Base-by-base conservation (phyloP, 2,329 filamentous ascomycete species). In the Neonectria hederae region DNA sequence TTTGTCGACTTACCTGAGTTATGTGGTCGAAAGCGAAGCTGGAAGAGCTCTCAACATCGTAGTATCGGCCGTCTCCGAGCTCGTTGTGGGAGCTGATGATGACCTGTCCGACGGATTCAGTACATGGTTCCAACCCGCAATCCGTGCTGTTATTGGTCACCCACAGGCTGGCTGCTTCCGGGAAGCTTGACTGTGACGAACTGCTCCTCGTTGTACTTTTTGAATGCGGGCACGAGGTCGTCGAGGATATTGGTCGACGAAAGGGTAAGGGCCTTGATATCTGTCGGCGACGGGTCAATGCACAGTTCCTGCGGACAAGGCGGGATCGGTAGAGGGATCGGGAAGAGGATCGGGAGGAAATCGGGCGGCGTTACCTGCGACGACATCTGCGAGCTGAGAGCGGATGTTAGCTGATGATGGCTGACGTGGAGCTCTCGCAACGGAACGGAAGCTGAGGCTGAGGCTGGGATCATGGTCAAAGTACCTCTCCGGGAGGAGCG, bases 121-220 rank as follows among this genome's bases (percentile, higher is more conserved):
- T 40, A 46, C n/a, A 45, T 5, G 13, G 17, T 9, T 9, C 10
- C 42, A 40, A 35, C 35, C 28, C n/a, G 19, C 45, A 9, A 19
- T n/a, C 19, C 19, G 17, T 14, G 5, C 14, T 40, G 21, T 51
- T 56, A 28, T 19, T 57, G 35, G 19, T 55, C 32, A 72, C 78
- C 52, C 61, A 83, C 81, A 59, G 76, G 74, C 78, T 93, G 89
- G 79, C 89, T 95, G 76, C 92, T 89, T 30, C 94, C 94, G 0
- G 95, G 95, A 60, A 99, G 87, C 85, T 97, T 97, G 66, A 93
- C 90, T 17, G 94, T 94, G 53, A 89, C 83, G 79, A 97, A 92
- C 80, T 99, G 96, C 80, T 94, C 91, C 81, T 99, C 95, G 75
- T 98, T 97, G 86, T 99, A 98, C 80, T 92, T 93, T 81, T 94